These are phyloP conservation scores for Deinandra increscens DNA, from an alignment of 129 eudicot species.

Conservation along the genomic window DNA sequence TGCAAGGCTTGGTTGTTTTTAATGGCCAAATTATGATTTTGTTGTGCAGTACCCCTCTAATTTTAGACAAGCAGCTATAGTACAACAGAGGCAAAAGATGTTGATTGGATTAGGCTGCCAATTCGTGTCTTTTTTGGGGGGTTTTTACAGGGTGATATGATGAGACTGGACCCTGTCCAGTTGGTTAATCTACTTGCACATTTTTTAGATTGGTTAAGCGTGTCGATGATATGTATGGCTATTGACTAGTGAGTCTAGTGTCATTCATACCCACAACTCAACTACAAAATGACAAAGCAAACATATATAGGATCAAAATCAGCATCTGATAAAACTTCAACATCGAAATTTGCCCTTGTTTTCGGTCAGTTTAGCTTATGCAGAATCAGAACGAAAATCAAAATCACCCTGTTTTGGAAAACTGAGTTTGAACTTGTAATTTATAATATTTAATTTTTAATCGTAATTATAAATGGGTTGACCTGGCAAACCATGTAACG, in stretches of 20 bases:
- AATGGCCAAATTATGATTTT: background rate
- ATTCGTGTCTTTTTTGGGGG: background rate
- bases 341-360: background rate
- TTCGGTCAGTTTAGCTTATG: background rate
- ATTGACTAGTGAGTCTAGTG: background rate
- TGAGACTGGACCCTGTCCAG: background rate
- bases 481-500: too few species aligned
- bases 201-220: background rate
- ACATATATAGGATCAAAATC: background rate
- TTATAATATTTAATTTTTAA: too few species aligned
- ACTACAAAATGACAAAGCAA: background rate
- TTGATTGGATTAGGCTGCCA: background rate
- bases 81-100: background rate
- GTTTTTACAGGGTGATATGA: background rate
- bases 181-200: background rate
- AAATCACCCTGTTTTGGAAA: background rate
- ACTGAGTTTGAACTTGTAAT: background rate
- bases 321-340: background rate
- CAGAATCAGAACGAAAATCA: background rate
- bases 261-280: background rate
- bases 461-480: background rate
- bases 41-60: conserved; percentile 4
- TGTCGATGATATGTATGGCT: background rate
- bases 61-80: background rate
- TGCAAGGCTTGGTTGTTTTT: conserved; percentile 21